Base-by-base conservation (phyloP, 148 eudicot genomes). In the Pharnaceum exiguum region DNA sequence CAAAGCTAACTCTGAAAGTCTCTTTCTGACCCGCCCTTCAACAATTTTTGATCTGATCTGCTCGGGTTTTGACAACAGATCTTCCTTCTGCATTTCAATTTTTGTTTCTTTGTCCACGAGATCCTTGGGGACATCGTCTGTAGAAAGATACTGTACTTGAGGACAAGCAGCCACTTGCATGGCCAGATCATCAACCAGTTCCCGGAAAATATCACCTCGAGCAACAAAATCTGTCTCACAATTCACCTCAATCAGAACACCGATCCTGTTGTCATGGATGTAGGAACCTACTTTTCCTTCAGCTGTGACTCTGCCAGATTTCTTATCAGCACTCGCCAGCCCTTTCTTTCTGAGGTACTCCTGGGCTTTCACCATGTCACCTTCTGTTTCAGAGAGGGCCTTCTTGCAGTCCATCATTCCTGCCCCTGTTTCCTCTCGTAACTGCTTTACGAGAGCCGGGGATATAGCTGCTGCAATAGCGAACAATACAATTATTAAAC, bases 81-180 rank as follows among this genome's bases (percentile, higher is more conserved):
- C 99, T 68, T 93, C 99, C 73, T 89, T 93, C 54, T 86, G 96
- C 95, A 86, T 83, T 56, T 93, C 96, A 27, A 93, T 77, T 55
- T 73, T 91, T 67, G 69, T 89, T 75, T 93, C 96, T 68, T 85
- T 93, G 8, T 79, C 79, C 9, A 82, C 75, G 31, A 68, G 7
- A 59, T 93, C 96, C 63, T 74, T 66, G 3, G 95, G 89, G 52
- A 93, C 87, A 60, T 93, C 96, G n/a, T 88, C 95, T 5, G 84
- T 66, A 38, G 42, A 72, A 31, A 93, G 74, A 62, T 80, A 86
- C 57, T 74, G 71, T 36, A 93, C 96, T 72, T 89, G 99, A 69
- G 96, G 99, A 83, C 88, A 93, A 27, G 99, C 99, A 54, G 99
- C 99, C 42, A 86, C 99, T 78, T 93, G 96, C 99, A 93, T 93